Evolutionary conservation across 2,329 filamentous ascomycete genomes (phyloP).

Genomic region (Xylaria sp.): DNA sequence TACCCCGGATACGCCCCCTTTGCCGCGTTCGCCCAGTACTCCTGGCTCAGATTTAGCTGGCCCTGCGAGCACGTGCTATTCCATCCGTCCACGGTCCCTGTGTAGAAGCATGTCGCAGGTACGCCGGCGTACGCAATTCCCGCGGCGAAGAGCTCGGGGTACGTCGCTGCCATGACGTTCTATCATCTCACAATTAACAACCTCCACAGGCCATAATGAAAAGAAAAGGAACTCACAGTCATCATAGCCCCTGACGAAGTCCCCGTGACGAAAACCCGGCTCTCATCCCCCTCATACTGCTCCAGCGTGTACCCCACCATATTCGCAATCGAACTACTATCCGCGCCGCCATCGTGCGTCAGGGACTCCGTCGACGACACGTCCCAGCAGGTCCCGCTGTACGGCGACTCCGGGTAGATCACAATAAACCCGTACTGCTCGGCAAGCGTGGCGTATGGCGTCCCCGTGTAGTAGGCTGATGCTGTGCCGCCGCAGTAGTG

Average conservation of each 20-base stretch:
- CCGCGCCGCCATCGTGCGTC: constrained; percentile 51
- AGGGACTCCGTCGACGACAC: constrained; percentile 43
- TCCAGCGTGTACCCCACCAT: constrained; percentile 54
- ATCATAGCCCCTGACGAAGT: constrained; percentile 46
- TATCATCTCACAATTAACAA: background rate
- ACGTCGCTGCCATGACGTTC: constrained; percentile 43
- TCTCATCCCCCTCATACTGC: constrained; percentile 47
- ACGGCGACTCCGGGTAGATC: constrained; percentile 51
- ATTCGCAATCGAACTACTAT: constrained; percentile 51
- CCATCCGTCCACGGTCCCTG: constrained; percentile 41
- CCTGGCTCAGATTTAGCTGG: constrained; percentile 37
- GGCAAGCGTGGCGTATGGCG: constrained; percentile 42
- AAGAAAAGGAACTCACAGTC: constrained; percentile 32
- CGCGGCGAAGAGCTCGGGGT: constrained; percentile 44
- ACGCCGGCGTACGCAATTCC: constrained; percentile 42
- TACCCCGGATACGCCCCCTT: constrained; percentile 36
- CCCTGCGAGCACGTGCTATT: constrained; percentile 49
- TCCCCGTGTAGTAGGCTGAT: constrained; percentile 42
- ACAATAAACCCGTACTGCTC: constrained; percentile 41
- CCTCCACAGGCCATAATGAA: background rate
- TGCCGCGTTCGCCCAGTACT: constrained; percentile 45
- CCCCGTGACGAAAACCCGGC: constrained; percentile 50
- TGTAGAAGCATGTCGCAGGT: constrained; percentile 40
- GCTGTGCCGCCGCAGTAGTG: constrained; percentile 52
- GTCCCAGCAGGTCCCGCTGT: constrained; percentile 48